These are phyloP conservation scores for Diplodia sapinea DNA, from an alignment of 2,329 filamentous ascomycete genomes.

Conservation along the genomic window DNA sequence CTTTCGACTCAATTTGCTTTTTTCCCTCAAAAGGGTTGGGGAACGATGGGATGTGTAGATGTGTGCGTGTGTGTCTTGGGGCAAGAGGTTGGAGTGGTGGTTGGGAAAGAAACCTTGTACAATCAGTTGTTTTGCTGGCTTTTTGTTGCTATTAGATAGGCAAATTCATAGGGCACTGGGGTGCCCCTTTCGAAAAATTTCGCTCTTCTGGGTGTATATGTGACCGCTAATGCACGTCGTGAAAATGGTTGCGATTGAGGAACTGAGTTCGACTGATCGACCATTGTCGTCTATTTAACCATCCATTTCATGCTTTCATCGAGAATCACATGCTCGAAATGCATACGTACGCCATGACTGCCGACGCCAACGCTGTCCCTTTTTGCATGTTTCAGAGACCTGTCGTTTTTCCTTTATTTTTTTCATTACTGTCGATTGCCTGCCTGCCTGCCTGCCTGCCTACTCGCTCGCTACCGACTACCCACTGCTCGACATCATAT, in stretches of 20 bases:
- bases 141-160: constrained; percentile 16
- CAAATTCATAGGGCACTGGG: constrained; percentile 9
- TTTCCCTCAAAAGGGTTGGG: not conserved
- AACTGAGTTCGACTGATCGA: not conserved
- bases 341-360: not conserved
- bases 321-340: not conserved
- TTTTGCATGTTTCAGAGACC: not conserved
- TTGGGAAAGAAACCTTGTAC: constrained; percentile 6
- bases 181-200: not conserved
- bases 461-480: not conserved
- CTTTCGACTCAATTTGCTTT: not conserved
- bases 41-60: not conserved
- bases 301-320: not conserved
- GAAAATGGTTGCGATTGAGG: not conserved
- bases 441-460: not conserved
- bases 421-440: not conserved
- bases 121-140: constrained; percentile 1
- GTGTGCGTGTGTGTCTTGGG: too few relatives aligned
- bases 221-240: not conserved
- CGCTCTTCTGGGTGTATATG: not conserved
- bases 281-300: too few relatives aligned
- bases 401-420: not conserved
- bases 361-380: not conserved
- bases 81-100: not conserved
- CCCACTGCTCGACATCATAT: not conserved